Conservation (phyloP, 1,139 yeast genomes). For the Hyphopichia wangnamkhiaoensis region DNA sequence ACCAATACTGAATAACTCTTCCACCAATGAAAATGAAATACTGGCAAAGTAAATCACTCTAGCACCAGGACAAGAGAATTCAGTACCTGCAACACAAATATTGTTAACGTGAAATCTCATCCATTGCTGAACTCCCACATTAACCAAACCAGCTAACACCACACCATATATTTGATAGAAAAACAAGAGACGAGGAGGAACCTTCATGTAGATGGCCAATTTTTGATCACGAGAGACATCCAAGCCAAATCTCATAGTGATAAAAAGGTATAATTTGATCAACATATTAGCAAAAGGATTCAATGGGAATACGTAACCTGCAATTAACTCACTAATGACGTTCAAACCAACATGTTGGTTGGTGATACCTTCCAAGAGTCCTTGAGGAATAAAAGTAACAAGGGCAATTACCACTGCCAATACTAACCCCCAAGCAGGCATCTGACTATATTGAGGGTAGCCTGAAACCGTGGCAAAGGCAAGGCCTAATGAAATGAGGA, state of each 20-base stretch:
- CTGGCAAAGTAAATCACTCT: slow-evolving; percentile 17
- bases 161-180: slow-evolving; percentile 19
- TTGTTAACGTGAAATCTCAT: slow-evolving; percentile 14
- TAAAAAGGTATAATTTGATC: slow-evolving; percentile 34
- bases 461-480: slow-evolving; percentile 31
- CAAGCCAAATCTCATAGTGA: slow-evolving; percentile 23
- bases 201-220: slow-evolving; percentile 54
- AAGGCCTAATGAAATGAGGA: slow-evolving; percentile 28
- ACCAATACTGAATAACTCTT: slow-evolving; percentile 38
- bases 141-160: slow-evolving; percentile 33
- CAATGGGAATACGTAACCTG: slow-evolving; percentile 34
- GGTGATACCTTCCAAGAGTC: slow-evolving; percentile 36
- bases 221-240: slow-evolving; percentile 40
- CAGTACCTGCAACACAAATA: slow-evolving; percentile 9
- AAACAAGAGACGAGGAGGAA: slow-evolving; percentile 58
- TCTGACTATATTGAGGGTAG: slow-evolving; percentile 22
- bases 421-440: slow-evolving; percentile 38
- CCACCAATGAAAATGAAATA: slow-evolving; percentile 19
- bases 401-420: slow-evolving; percentile 32
- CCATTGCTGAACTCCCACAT: slow-evolving; percentile 30
- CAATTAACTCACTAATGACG: slow-evolving; percentile 33
- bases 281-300: slow-evolving; percentile 36
- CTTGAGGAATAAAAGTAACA: slow-evolving; percentile 36
- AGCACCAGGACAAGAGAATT: slow-evolving; percentile 20
- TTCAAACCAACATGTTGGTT: slow-evolving; percentile 41